Conservation (phyloP, 1,284 basidiomycete species). For the Cerioporus squamosus region DNA sequence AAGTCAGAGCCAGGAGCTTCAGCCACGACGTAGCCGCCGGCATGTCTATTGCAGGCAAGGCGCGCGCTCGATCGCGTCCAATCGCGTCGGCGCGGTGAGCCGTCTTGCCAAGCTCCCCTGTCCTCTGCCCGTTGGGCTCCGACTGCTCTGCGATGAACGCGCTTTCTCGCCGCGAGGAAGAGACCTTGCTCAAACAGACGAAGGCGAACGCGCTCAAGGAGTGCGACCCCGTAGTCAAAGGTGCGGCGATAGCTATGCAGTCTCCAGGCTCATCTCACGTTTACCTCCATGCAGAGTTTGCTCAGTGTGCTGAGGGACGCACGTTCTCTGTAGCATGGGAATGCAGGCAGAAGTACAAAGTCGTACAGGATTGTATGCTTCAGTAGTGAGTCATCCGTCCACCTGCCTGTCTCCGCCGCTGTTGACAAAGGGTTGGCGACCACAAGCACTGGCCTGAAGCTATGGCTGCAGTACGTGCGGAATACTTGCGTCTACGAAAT, state of each 20-base stretch:
- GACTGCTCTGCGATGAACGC: slow-evolving; percentile 65
- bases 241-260: slow-evolving; percentile 39
- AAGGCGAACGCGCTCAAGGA: slow-evolving; percentile 80
- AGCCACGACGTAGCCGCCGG: slow-evolving; percentile 17
- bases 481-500: slow-evolving; percentile 73
- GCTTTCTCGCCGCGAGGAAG: slow-evolving; percentile 87
- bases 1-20: background rate
- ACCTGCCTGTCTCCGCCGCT: background rate
- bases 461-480: slow-evolving; percentile 72
- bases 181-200: slow-evolving; percentile 81
- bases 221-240: slow-evolving; percentile 79
- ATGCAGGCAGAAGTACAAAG: slow-evolving; percentile 72
- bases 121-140: slow-evolving; percentile 4
- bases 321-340: slow-evolving; percentile 86
- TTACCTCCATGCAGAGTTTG: slow-evolving; percentile 68
- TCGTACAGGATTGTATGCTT: slow-evolving; percentile 80
- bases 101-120: slow-evolving; percentile 13
- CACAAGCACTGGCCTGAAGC: slow-evolving; percentile 71
- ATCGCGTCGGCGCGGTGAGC: slow-evolving; percentile 19
- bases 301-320: slow-evolving; percentile 80
- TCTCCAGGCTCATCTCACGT: background rate
- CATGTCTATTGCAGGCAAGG: slow-evolving; percentile 3
- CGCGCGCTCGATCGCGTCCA: slow-evolving; percentile 16
- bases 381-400: slow-evolving; percentile 65
- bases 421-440: background rate